Percentiles rank a stretch among this genome's conserved stretches.
Conservation (phyloP, 805 yeast genomes). For the Hagleromyces aurorensis region DNA sequence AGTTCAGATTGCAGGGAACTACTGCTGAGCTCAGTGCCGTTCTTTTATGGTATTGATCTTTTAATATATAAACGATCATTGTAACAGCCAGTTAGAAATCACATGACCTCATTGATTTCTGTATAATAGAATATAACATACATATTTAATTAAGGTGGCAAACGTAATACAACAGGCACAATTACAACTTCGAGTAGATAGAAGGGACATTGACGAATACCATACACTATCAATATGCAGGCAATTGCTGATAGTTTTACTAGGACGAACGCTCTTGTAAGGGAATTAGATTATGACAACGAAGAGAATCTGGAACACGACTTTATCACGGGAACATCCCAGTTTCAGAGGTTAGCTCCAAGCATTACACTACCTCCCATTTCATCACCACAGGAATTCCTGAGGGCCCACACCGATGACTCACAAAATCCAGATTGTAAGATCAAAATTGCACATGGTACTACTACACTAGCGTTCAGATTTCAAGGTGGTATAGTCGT, state of each 20-base stretch:
- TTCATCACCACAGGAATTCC: slow-evolving; percentile 81
- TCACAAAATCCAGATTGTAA: slow-evolving; percentile 85
- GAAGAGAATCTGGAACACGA: slow-evolving; percentile 31
- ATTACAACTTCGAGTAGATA: too few species aligned
- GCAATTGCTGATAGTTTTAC: slow-evolving; percentile 29
- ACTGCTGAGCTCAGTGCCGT: too few species aligned
- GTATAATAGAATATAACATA: too few species aligned
- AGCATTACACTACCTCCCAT: slow-evolving; percentile 70
- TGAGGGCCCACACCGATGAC: slow-evolving; percentile 98
- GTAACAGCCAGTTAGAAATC: too few species aligned
- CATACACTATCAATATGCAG: slow-evolving; percentile 20
- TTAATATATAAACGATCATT: too few species aligned
- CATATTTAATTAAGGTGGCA: slow-evolving; percentile 1
- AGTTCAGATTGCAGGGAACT: too few species aligned
- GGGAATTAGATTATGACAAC: slow-evolving; percentile 25
- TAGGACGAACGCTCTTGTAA: slow-evolving; percentile 16
- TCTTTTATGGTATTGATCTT: too few species aligned
- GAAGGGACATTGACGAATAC: too few species aligned
- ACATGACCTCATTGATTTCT: too few species aligned
- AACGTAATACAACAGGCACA: too few species aligned
- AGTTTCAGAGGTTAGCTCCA: slow-evolving; percentile 40
- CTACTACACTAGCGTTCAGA: slow-evolving; percentile 95
- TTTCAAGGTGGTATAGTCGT: slow-evolving; percentile 93
- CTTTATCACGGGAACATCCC: slow-evolving; percentile 28
- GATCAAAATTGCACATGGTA: slow-evolving; percentile 96